phyloP scores from a whole-genome alignment of 2,329 filamentous ascomycete genomes.

The Ampelomyces quisqualis region DNA sequence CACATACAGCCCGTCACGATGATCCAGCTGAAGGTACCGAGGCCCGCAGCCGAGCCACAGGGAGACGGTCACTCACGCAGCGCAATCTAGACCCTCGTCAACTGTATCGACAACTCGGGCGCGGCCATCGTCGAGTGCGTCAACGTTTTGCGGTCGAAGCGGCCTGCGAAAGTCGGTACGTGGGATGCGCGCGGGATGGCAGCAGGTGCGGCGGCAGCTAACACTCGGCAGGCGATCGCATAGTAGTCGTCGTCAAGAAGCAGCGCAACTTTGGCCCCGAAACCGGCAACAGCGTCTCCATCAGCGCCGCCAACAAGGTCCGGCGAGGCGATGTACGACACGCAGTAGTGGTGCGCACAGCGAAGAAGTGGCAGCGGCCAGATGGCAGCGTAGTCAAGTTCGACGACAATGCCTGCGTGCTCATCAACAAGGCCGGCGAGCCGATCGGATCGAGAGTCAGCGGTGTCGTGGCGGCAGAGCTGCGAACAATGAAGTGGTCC shows the following conservation, averaged over 20 bases:
- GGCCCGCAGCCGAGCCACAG: not conserved
- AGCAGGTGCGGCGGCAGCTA: constrained; percentile 6
- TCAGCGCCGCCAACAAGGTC: constrained; percentile 83
- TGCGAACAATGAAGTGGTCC: constrained; percentile 93
- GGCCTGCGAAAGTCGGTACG: constrained; percentile 83
- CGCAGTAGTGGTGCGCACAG: constrained; percentile 89
- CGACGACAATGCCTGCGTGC: constrained; percentile 96
- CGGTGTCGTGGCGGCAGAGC: constrained; percentile 84
- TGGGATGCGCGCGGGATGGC: constrained; percentile 2
- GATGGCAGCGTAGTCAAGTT: constrained; percentile 92
- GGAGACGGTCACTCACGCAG: constrained; percentile 56
- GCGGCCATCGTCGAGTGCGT: constrained; percentile 96
- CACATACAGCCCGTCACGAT: constrained; percentile 30
- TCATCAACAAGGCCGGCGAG: constrained; percentile 96
- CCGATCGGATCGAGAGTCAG: constrained; percentile 77
- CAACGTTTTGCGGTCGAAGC: constrained; percentile 87
- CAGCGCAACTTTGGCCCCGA: constrained; percentile 76
- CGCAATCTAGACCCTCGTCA: constrained; percentile 75
- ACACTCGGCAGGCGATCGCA: constrained; percentile 73
- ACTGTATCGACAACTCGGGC: constrained; percentile 99
- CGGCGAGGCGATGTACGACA: constrained; percentile 95
- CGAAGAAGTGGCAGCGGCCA: constrained; percentile 79
- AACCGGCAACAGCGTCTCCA: constrained; percentile 68
- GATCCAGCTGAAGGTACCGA: constrained; percentile 44
- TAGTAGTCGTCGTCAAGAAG: constrained; percentile 97